These are phyloP conservation scores for Cercospora sp. DNA, from an alignment of 2,329 filamentous ascomycete genomes.

Conservation along the genomic window DNA sequence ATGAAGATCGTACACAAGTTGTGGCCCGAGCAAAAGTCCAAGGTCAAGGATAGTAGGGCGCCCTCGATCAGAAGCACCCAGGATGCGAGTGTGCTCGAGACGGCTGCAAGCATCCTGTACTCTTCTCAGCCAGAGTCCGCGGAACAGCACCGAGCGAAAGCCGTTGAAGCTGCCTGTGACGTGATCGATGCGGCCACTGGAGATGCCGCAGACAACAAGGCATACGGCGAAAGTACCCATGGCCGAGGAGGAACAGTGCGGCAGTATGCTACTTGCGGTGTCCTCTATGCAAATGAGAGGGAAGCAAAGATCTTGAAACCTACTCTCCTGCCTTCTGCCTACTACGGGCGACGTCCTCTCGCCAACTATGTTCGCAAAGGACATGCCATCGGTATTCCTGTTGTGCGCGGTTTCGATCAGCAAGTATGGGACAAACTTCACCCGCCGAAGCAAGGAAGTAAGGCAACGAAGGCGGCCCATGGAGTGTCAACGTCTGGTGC, in stretches of 20 bases:
- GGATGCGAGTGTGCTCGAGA: slow-evolving; percentile 14
- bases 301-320: slow-evolving; percentile 85
- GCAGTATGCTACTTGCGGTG: slow-evolving; percentile 72
- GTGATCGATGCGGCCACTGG: slow-evolving; percentile 52
- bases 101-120: slow-evolving; percentile 32
- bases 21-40: slow-evolving; percentile 70
- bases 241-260: slow-evolving; percentile 49
- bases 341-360: slow-evolving; percentile 78
- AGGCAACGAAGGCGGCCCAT: slow-evolving; percentile 45
- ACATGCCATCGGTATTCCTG: slow-evolving; percentile 75
- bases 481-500: slow-evolving; percentile 48
- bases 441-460: slow-evolving; percentile 49
- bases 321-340: slow-evolving; percentile 77
- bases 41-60: slow-evolving; percentile 50
- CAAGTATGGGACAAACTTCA: slow-evolving; percentile 73
- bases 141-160: slow-evolving; percentile 46
- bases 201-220: slow-evolving; percentile 53
- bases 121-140: slow-evolving; percentile 43
- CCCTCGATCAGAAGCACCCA: slow-evolving; percentile 28
- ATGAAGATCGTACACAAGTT: slow-evolving; percentile 83
- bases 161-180: slow-evolving; percentile 48
- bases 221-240: slow-evolving; percentile 45
- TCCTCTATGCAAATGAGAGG: slow-evolving; percentile 77
- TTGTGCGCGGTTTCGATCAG: slow-evolving; percentile 86
- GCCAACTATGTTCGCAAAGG: slow-evolving; percentile 80